Conservation (phyloP, 352 stramenopile species). For the Phytophthora pistaciae region DNA sequence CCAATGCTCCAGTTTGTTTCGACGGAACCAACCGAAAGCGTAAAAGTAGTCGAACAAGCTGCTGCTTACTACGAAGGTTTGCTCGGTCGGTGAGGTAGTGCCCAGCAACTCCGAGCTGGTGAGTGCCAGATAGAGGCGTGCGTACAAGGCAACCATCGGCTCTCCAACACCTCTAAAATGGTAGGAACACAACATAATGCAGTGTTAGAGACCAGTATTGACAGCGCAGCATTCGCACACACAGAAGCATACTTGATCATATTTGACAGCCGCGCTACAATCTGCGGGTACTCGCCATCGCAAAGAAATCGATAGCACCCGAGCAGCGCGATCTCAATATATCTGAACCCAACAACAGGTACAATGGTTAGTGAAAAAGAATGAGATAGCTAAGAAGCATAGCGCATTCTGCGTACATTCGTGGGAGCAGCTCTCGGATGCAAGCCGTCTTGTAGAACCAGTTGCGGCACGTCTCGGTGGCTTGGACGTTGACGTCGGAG, state of each 20-base stretch:
- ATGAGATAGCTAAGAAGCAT: neutral
- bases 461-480: conserved; percentile 93
- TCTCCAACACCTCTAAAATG: conserved; percentile 82
- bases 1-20: conserved; percentile 61
- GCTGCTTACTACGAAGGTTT: conserved; percentile 55
- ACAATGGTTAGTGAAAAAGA: neutral
- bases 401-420: conserved; percentile 67
- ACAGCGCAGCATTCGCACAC: conserved; percentile 1
- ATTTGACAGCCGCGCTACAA: conserved; percentile 82
- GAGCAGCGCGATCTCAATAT: conserved; percentile 90
- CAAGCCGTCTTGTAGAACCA: conserved; percentile 96
- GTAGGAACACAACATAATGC: conserved; percentile 5
- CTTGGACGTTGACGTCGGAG: conserved; percentile 86
- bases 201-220: conserved; percentile 19
- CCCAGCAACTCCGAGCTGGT: conserved; percentile 69
- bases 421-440: conserved; percentile 92
- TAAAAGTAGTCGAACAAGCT: conserved; percentile 93
- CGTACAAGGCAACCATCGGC: conserved; percentile 89
- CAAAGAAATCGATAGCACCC: conserved; percentile 92
- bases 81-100: conserved; percentile 44
- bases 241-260: conserved; percentile 82
- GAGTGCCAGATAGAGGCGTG: conserved; percentile 84
- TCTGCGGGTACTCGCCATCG: conserved; percentile 89
- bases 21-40: conserved; percentile 78
- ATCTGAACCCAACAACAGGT: conserved; percentile 40